These are phyloP conservation scores for Anisodus tanguticus DNA, from an alignment of 257 asterid species.

Conservation along the genomic window DNA sequence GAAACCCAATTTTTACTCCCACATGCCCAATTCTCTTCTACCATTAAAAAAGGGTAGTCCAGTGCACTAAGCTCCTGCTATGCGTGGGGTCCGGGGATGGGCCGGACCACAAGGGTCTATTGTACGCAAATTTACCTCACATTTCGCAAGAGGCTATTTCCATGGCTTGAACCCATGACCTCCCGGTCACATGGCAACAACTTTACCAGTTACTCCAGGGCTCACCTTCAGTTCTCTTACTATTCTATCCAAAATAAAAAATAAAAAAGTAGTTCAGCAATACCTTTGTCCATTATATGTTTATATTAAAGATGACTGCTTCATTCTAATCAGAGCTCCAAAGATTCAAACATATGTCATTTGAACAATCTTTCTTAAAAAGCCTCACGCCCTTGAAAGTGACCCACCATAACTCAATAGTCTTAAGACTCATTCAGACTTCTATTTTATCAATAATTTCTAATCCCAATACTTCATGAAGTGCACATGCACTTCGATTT, in stretches of 20 bases:
- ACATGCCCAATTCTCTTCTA: not conserved
- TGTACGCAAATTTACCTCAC: too few relatives aligned
- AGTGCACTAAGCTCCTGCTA: too few relatives aligned
- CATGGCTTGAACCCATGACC: too few relatives aligned
- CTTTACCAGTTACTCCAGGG: too few relatives aligned
- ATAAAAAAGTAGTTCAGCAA: not conserved
- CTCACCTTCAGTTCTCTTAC: not conserved
- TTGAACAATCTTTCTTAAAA: not conserved
- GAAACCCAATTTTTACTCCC: not conserved
- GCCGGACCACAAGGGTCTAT: too few relatives aligned
- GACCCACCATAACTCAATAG: conserved; percentile 21
- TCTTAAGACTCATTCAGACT: not conserved
- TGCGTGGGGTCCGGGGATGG: too few relatives aligned
- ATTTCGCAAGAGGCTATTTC: too few relatives aligned
- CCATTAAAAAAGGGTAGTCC: too few relatives aligned
- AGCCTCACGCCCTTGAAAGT: not conserved
- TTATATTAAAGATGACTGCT: not conserved
- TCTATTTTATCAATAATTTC: not conserved
- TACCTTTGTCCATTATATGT: conserved; percentile 12
- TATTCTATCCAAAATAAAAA: not conserved
- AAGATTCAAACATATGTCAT: not conserved
- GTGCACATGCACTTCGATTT: not conserved
- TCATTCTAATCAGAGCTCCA: conserved; percentile 17
- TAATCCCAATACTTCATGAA: not conserved
- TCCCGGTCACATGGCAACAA: too few relatives aligned